A percentile compares a stretch with the other conserved stretches of the same genome.
These are phyloP conservation scores for Ogataea chonburiensis DNA, from an alignment of 805 yeast species.

Conservation along the genomic window DNA sequence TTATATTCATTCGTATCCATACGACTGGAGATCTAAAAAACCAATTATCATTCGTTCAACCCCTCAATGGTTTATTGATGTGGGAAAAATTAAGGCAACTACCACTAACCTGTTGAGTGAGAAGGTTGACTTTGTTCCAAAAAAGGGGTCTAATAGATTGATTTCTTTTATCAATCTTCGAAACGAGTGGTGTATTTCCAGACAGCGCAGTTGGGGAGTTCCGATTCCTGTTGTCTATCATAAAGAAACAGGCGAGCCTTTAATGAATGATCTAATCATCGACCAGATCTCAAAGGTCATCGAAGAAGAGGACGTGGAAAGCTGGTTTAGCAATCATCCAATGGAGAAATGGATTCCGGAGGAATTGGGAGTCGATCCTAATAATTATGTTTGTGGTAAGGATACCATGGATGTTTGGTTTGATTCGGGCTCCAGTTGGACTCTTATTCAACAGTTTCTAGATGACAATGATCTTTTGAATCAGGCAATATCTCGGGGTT, in stretches of 20 bases:
- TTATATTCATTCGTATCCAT: slow-evolving; percentile 84
- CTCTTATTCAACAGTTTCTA: slow-evolving; percentile 46
- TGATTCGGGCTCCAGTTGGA: slow-evolving; percentile 95
- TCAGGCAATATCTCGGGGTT: slow-evolving; percentile 36
- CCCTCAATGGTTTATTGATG: slow-evolving; percentile 95
- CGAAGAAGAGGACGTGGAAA: slow-evolving; percentile 60
- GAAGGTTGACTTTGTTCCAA: slow-evolving; percentile 70
- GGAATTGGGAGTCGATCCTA: slow-evolving; percentile 40
- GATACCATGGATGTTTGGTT: slow-evolving; percentile 99
- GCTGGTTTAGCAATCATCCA: slow-evolving; percentile 64
- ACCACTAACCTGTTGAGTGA: slow-evolving; percentile 58
- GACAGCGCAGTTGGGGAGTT: slow-evolving; percentile 98
- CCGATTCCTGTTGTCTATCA: slow-evolving; percentile 87
- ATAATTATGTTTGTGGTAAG: slow-evolving; percentile 57
- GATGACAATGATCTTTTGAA: slow-evolving; percentile 33
- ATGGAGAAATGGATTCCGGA: slow-evolving; percentile 74
- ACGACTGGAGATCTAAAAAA: slow-evolving; percentile 94
- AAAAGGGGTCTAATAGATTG: slow-evolving; percentile 67
- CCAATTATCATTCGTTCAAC: slow-evolving; percentile 96
- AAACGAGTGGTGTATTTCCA: slow-evolving; percentile 95
- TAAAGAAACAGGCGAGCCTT: slow-evolving; percentile 57
- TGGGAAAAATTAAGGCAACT: slow-evolving; percentile 62
- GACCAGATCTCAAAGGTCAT: slow-evolving; percentile 57
- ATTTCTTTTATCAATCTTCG: slow-evolving; percentile 70
- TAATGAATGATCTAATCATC: slow-evolving; percentile 57